Evolutionary conservation across 1,284 basidiomycete genomes (phyloP), one percentile per base, ranked within the genome.

Genomic region (Ustilago bromivora): DNA sequence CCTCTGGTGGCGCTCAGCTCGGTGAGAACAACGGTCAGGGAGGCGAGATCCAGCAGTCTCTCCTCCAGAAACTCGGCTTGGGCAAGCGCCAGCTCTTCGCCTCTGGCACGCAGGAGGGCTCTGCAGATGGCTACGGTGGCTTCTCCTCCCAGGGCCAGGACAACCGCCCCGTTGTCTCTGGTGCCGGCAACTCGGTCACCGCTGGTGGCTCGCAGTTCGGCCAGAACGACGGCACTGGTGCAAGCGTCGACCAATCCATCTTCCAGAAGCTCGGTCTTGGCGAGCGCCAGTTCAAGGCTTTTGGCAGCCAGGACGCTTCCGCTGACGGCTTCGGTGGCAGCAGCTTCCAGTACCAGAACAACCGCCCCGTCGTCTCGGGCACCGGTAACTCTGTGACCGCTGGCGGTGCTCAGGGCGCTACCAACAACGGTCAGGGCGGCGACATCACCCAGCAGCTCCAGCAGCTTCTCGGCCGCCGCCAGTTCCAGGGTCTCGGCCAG

Each of bases 401-500:
- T 41, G 67, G 67, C 53, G 67, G 61, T 35, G 35, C 61, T 28
- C 61, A 70, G 61, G 61, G 61, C 43, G 35, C 61, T 19, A 58
- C 57, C 61, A 70, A 70, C 61, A 70, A 70, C 57, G 67, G 67
- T 12, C 67, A 70, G 63, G 68, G 65, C 36, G 65, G 65, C 5
- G 38, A 36, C n/a, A 72, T 72, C 59, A 34, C 34, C 23, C 70
- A 72, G 60, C 17, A 43, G 10, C 56, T 72, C 38, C 13, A 59
- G 60, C 70, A 72, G 64, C 64, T 72, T 12, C 53, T 72, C 19
- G 52, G 60, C n/a, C 51, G 46, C 41, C 70, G 70, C 19, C 63
- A 63, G 57, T 47, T 54, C 70, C 70, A 72, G 64, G 70, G 64
- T 53, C 64, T 63, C 6, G 64, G 70, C 28, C 70, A 72, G 57